These are phyloP conservation scores for Coprinellus micaceus DNA, from an alignment of 768 basidiomycete genomes.

Conservation along the genomic window DNA sequence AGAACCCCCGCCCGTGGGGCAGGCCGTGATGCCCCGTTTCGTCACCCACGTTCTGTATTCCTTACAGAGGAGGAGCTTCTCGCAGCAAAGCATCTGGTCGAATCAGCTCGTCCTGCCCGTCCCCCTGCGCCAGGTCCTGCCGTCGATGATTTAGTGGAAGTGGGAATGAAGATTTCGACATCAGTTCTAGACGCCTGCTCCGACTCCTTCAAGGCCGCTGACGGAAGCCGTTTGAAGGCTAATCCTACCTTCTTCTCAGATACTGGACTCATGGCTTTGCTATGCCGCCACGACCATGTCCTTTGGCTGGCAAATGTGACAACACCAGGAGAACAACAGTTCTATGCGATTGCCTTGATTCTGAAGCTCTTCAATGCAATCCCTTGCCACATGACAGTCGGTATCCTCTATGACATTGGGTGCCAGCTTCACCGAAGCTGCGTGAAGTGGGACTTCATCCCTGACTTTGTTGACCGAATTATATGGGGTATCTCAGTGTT, in stretches of 20 bases:
- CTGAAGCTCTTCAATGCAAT: constrained; percentile 26
- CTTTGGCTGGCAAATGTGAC: constrained; percentile 32
- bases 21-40: not conserved
- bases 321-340: constrained; percentile 29
- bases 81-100: not conserved
- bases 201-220: constrained; percentile 18
- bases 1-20: constrained; percentile 1
- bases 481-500: constrained; percentile 28
- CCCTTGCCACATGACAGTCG: constrained; percentile 16
- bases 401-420: constrained; percentile 27
- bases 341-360: constrained; percentile 28
- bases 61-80: not conserved
- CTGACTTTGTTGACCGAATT: constrained; percentile 18
- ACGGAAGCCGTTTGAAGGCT: constrained; percentile 16
- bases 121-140: not conserved
- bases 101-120: not conserved
- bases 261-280: constrained; percentile 30
- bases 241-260: constrained; percentile 20
- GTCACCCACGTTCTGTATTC: not conserved
- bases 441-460: constrained; percentile 17
- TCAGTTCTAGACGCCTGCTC: constrained; percentile 16
- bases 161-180: constrained; percentile 9
- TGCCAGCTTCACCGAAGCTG: constrained; percentile 26
- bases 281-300: constrained; percentile 31
- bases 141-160: constrained; percentile 5